Percentiles rank a stretch among this genome's conserved stretches.
These are phyloP conservation scores for Avicennia marina DNA, from an alignment of 257 asterid genomes.

Conservation along the genomic window DNA sequence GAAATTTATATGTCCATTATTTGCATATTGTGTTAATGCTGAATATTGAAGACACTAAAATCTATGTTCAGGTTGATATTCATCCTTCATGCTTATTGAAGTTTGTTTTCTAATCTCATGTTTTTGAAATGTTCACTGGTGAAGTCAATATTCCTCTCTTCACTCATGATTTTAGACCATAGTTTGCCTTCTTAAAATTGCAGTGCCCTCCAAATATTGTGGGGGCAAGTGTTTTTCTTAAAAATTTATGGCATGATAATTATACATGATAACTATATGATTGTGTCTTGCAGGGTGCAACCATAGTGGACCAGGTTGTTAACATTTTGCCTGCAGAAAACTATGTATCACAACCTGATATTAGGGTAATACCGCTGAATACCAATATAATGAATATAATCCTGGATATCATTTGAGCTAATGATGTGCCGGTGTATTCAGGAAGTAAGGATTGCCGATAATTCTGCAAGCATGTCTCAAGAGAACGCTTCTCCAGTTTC, in stretches of 20 bases:
- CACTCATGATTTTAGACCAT: background rate
- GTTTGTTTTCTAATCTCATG: background rate
- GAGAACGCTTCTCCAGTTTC: slow-evolving; percentile 30
- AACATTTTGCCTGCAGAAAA: slow-evolving; percentile 17
- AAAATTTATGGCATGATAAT: background rate
- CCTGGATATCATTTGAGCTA: slow-evolving; percentile 11
- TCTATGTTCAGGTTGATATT: background rate
- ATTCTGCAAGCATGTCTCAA: slow-evolving; percentile 25
- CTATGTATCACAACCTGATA: slow-evolving; percentile 16
- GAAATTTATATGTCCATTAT: background rate
- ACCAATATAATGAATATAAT: background rate
- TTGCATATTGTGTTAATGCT: background rate
- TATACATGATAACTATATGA: slow-evolving; percentile 6
- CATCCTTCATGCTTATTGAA: background rate
- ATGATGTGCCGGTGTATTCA: slow-evolving; percentile 14
- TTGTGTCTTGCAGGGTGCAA: slow-evolving; percentile 31
- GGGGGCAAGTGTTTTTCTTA: slow-evolving; percentile 2
- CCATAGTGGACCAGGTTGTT: slow-evolving; percentile 28
- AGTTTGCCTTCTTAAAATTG: slow-evolving; percentile 4
- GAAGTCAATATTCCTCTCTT: background rate
- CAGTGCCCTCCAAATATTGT: no score
- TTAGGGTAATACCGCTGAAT: slow-evolving; percentile 10
- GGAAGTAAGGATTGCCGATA: slow-evolving; percentile 35
- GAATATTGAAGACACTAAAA: background rate
- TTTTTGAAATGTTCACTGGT: background rate